Conservation (phyloP, 495 filamentous ascomycete species). For the Bryoglossum gracile region DNA sequence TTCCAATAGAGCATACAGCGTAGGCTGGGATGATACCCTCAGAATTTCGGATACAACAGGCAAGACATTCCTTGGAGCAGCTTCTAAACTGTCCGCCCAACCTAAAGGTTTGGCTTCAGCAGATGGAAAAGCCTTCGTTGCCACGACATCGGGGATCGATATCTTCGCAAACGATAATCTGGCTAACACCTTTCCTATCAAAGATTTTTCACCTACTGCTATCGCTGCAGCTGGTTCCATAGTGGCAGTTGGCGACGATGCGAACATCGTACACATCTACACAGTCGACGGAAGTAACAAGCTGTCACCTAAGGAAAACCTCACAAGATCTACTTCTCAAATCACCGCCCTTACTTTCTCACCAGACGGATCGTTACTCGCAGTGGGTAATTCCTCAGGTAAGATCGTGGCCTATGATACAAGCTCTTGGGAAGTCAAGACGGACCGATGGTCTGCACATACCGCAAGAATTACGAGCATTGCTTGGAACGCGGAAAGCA, state of each 20-base stretch:
- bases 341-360: slow-evolving; percentile 75
- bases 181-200: slow-evolving; percentile 31
- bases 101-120: slow-evolving; percentile 42
- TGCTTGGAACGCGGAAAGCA: slow-evolving; percentile 69
- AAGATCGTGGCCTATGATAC: slow-evolving; percentile 75
- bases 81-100: slow-evolving; percentile 41
- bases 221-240: slow-evolving; percentile 57
- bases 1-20: slow-evolving; percentile 62
- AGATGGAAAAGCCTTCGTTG: slow-evolving; percentile 50
- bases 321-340: slow-evolving; percentile 45
- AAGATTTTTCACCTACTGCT: slow-evolving; percentile 53
- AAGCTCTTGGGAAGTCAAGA: slow-evolving; percentile 50
- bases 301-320: slow-evolving; percentile 34
- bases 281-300: slow-evolving; percentile 38
- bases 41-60: slow-evolving; percentile 60
- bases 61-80: slow-evolving; percentile 41
- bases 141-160: slow-evolving; percentile 55
- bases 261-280: slow-evolving; percentile 66
- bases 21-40: slow-evolving; percentile 93
- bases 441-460: slow-evolving; percentile 85
- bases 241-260: slow-evolving; percentile 72
- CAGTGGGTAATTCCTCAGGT: slow-evolving; percentile 74
- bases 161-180: slow-evolving; percentile 54
- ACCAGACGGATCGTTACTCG: slow-evolving; percentile 60
- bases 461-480: slow-evolving; percentile 79